These are phyloP conservation scores for Acrocalymma vagum DNA, from an alignment of 2,329 filamentous ascomycete species.

Conservation along the genomic window DNA sequence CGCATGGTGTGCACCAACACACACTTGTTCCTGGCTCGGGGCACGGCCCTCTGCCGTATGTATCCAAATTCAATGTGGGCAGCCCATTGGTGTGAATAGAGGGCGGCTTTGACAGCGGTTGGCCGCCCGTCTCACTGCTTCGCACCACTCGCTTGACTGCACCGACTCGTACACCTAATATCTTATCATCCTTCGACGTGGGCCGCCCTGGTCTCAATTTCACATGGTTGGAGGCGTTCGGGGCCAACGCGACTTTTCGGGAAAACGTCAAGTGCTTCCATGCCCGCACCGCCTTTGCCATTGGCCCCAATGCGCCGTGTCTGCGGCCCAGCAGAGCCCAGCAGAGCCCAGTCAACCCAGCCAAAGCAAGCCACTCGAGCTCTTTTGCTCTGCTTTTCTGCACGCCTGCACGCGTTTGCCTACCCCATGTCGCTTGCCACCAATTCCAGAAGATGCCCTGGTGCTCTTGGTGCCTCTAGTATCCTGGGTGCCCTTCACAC, in stretches of 20 bases:
- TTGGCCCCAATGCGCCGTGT: constrained; percentile 31
- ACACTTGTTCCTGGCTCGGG: constrained; percentile 17
- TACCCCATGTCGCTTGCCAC: constrained; percentile 45
- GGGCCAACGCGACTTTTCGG: constrained; percentile 32
- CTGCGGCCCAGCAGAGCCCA: constrained; percentile 35
- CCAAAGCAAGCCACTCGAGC: too few relatives aligned
- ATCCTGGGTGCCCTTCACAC: too few relatives aligned
- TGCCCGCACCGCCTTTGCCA: constrained; percentile 27
- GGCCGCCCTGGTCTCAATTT: constrained; percentile 34
- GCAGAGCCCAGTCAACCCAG: too few relatives aligned
- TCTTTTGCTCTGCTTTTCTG: too few relatives aligned
- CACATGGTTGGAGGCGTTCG: constrained; percentile 39
- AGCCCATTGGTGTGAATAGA: too few relatives aligned
- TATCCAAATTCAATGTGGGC: too few relatives aligned
- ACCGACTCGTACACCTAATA: constrained; percentile 10
- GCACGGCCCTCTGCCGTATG: constrained; percentile 14
- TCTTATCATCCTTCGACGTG: constrained; percentile 40
- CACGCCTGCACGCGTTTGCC: too few relatives aligned
- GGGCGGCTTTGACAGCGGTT: constrained; percentile 7
- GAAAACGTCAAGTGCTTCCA: constrained; percentile 30
- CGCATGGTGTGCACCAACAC: constrained; percentile 23
- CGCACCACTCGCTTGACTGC: constrained; percentile 11
- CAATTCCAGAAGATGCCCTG: constrained; percentile 25
- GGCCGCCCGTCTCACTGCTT: too few relatives aligned
- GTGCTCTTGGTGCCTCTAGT: too few relatives aligned